Base-by-base conservation (phyloP, 73 alveolate genomes). In the Paramecium biaurelia region DNA sequence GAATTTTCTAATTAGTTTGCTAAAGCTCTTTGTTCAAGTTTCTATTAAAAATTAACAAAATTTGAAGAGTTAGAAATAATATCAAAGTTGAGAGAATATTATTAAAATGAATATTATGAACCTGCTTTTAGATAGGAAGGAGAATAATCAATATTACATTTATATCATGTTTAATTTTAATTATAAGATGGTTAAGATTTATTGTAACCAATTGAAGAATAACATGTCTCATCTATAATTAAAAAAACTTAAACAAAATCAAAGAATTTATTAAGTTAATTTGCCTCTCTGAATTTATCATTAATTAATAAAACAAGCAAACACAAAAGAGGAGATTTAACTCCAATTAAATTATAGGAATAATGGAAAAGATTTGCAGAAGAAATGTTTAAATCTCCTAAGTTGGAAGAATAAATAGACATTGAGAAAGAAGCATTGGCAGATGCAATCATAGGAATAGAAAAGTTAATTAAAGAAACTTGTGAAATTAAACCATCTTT, bases 401-500 rank as follows among this genome's bases (percentile, higher is more conserved):
- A 23, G 20, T 21, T 79, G 21, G 42, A 24, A 1, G 74, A 79
- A 10, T 5, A 79, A 42, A 79, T 79, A 20, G 90, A 79, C 8
- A 23, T 47, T 24, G 90, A 79, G 18, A 79, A 41, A 79, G 24
- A 41, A 3, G 74, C 90, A 43, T 47, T 79, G 10, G 90, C 90
- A 38, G 74, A 79, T 79, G 90, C 90, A 9, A 1, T 79, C 2
- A 79, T 42, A 11, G 56, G 56, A 43, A 34, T 79, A 30, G 90
- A 79, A 4, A 23, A 38, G 5, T 63, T 79, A 20, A 45, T 79
- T 0, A 43, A 58, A 2, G 76, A 79, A n/a, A 21, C 76, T 43
- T 79, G 90, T 79, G 90, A 79, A 12, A 79, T 79, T 9, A 79
- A 79, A 24, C 90, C 70, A 2, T 24, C 34, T 8, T 45, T 47